Evolutionary conservation across 1,284 basidiomycete species (phyloP).

Genomic region (Ceratobasidium sp.): DNA sequence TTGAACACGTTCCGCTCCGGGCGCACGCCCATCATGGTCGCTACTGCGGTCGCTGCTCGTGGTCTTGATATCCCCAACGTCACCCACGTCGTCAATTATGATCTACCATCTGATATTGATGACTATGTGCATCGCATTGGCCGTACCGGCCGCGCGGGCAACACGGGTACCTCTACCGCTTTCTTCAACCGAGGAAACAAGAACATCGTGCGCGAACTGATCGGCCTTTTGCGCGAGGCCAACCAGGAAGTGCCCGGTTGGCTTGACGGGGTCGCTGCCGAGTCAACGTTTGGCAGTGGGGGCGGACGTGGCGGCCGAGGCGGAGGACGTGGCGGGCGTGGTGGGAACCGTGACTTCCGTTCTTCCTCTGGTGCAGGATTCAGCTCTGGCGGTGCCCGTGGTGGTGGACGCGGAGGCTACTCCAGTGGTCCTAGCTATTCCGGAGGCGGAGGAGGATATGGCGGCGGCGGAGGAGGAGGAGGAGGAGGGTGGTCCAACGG

Average conservation of each 20-base stretch:
- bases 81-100: constrained; percentile 98
- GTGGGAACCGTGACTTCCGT: constrained; percentile 63
- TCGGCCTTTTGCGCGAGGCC: constrained; percentile 94
- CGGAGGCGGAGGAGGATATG: constrained; percentile 46
- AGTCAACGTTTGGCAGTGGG: constrained; percentile 78
- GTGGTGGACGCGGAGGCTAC: constrained; percentile 56
- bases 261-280: constrained; percentile 88
- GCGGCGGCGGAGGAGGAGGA: constrained; percentile 54
- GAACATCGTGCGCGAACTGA: constrained; percentile 90
- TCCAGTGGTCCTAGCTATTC: constrained; percentile 48
- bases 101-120: constrained; percentile 98
- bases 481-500: constrained; percentile 59
- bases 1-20: constrained; percentile 96
- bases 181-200: constrained; percentile 95
- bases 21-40: constrained; percentile 95
- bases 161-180: constrained; percentile 94
- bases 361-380: constrained; percentile 54
- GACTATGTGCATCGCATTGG: constrained; percentile 99
- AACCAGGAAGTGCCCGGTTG: constrained; percentile 96
- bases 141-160: constrained; percentile 99
- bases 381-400: constrained; percentile 52
- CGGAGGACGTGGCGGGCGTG: constrained; percentile 65
- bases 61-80: constrained; percentile 99
- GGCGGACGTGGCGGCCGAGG: constrained; percentile 65
- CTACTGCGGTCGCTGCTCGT: constrained; percentile 98